Base-by-base conservation (phyloP, 768 basidiomycete species). In the Termitomyces sp. region DNA sequence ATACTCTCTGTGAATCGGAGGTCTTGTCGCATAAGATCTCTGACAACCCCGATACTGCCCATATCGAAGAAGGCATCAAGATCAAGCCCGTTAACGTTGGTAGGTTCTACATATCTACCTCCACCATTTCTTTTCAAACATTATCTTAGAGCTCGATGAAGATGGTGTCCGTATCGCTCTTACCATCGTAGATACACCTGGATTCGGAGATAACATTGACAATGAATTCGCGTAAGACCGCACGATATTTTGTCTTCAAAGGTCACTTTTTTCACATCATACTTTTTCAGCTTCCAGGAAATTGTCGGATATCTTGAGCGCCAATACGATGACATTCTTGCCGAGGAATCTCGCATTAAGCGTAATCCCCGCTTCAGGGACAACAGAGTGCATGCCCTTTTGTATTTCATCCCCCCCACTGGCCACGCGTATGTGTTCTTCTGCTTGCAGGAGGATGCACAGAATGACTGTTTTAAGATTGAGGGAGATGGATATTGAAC, bases 341-440 rank as follows among this genome's bases (percentile, higher is more conserved):
- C 96, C 4, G 96, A 98, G 72, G 97, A 99, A 77, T 96, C 93
- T 54, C 85, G 97, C 64, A 99, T 99, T 77, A 98, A 97, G 79
- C 95, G 97, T 81, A 98, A 98, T 75, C 95, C 96, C 32, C 89
- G 97, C 62, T 99, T 98, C 84, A 87, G 94, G 69, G 97, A 99
- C 74, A 98, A 98, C 79, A 83, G 97, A 62, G 87, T 98, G 2
- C 97, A 98, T 63, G 96, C 94, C 26, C 79, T 98, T 57, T 82
- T 99, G 57, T 98, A 98, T 78, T 99, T 99, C 71, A 98, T 98
- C 76, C 88, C 95, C 44, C 97, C 97, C 5, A 98, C 95, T n/a
- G 95, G 95, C 1, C 95, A 98, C 66, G 79, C 94, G 93, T 95
- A 79, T 64, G 92, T 83, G 36, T 24, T 22, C 48, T 14, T 18